phyloP scores from a whole-genome alignment of 768 basidiomycete species.

The Tubosaeta brunneosetosa region DNA sequence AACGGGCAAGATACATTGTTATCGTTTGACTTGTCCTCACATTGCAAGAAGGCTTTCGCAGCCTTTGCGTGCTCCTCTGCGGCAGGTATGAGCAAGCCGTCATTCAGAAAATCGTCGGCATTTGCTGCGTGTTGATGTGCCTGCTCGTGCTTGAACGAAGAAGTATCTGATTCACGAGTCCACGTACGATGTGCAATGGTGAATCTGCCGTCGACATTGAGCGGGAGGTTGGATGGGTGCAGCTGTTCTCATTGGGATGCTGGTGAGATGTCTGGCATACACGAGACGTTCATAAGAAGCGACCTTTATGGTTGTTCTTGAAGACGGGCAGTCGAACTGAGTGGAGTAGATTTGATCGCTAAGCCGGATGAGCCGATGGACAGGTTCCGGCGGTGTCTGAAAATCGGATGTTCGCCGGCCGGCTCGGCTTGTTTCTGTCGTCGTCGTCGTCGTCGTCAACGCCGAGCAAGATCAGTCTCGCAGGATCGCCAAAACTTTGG shows the following conservation, averaged over 20 bases:
- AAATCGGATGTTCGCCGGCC: slow-evolving; percentile 15
- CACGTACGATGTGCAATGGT: slow-evolving; percentile 49
- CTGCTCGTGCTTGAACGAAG: slow-evolving; percentile 34
- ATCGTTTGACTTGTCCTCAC: slow-evolving; percentile 68
- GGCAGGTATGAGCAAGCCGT: slow-evolving; percentile 68
- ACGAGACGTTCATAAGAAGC: not conserved
- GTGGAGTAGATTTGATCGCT: not conserved
- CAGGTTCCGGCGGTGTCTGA: slow-evolving; percentile 28
- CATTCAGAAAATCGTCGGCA: slow-evolving; percentile 64
- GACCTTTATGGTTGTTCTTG: not conserved
- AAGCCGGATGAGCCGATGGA: slow-evolving; percentile 4
- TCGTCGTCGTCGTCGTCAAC: slow-evolving; percentile 16
- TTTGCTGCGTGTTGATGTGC: slow-evolving; percentile 80
- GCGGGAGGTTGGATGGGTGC: not conserved
- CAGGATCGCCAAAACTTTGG: not conserved
- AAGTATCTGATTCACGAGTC: not conserved
- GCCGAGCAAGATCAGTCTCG: slow-evolving; percentile 2
- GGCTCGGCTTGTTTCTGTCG: slow-evolving; percentile 3
- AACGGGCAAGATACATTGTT: slow-evolving; percentile 50
- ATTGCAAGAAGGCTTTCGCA: slow-evolving; percentile 68
- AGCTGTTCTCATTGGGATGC: slow-evolving; percentile 2
- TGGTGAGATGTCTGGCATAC: not conserved
- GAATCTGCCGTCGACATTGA: slow-evolving; percentile 38
- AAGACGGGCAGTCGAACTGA: not conserved
- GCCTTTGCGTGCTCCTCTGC: slow-evolving; percentile 72